phyloP scores from a whole-genome alignment of 2,329 filamentous ascomycete species.

The Neofusicoccum umdonicola region DNA sequence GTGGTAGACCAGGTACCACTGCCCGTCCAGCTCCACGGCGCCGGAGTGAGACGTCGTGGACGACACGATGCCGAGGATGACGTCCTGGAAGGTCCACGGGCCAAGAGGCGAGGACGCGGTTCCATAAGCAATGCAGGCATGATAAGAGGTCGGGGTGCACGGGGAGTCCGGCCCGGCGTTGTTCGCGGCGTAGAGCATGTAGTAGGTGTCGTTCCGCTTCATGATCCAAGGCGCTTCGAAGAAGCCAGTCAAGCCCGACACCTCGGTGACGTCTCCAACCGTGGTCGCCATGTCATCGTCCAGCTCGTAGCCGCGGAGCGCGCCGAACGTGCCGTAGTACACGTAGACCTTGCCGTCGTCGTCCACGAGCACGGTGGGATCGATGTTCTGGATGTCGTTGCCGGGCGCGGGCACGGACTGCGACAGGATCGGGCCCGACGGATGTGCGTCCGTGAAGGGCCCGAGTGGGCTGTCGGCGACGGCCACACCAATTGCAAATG shows the following conservation, averaged over 20 bases:
- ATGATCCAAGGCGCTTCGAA: conserved; percentile 43
- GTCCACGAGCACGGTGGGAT: conserved; percentile 40
- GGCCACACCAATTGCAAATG: conserved; percentile 41
- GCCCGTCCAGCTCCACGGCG: conserved; percentile 29
- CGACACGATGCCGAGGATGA: conserved; percentile 38
- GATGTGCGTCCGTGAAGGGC: conserved; percentile 37
- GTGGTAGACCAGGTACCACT: conserved; percentile 37
- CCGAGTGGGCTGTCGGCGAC: conserved; percentile 36
- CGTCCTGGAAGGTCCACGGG: conserved; percentile 37
- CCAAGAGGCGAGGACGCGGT: conserved; percentile 35
- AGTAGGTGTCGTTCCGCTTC: conserved; percentile 37
- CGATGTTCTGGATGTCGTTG: conserved; percentile 43
- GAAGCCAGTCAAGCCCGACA: conserved; percentile 32
- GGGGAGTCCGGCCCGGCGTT: conserved; percentile 37
- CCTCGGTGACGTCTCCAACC: conserved; percentile 23
- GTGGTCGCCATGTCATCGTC: conserved; percentile 39
- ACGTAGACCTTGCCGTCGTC: conserved; percentile 35
- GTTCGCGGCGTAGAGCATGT: conserved; percentile 42
- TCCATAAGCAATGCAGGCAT: conserved; percentile 41
- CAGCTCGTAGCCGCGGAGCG: conserved; percentile 36
- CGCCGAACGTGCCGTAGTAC: conserved; percentile 41
- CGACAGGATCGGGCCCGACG: conserved; percentile 37
- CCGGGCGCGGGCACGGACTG: conserved; percentile 31
- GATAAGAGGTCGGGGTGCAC: conserved; percentile 40
- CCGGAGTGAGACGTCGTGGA: conserved; percentile 40